These are phyloP conservation scores for Corylus heterophylla DNA, from an alignment of 306 rosid species.

Conservation along the genomic window DNA sequence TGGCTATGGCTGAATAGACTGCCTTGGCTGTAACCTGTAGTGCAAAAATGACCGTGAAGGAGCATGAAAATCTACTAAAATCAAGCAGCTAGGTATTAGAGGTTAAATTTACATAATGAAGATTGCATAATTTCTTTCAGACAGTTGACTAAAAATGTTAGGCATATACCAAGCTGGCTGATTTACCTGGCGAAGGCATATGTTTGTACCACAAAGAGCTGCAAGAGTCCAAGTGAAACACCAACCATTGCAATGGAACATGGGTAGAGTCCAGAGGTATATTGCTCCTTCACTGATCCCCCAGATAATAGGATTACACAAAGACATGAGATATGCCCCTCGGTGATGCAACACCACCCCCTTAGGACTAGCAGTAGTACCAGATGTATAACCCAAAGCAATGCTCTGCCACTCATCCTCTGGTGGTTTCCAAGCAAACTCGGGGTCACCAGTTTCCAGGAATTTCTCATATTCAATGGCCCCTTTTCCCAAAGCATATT, in stretches of 20 bases:
- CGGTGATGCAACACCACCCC: constrained; percentile 94
- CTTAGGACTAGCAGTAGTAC: constrained; percentile 93
- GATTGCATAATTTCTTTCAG: background rate
- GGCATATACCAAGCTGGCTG: background rate
- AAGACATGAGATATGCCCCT: constrained; percentile 73
- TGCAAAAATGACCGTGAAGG: constrained; percentile 1
- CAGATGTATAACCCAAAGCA: constrained; percentile 90
- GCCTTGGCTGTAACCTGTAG: constrained; percentile 76
- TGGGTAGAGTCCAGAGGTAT: constrained; percentile 91
- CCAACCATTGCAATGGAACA: constrained; percentile 99
- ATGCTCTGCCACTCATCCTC: constrained; percentile 99
- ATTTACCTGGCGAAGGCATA: constrained; percentile 91
- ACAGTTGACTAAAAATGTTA: background rate
- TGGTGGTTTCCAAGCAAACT: constrained; percentile 79
- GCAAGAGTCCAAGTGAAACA: constrained; percentile 88
- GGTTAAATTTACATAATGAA: background rate
- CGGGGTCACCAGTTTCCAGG: constrained; percentile 76
- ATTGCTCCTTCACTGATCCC: constrained; percentile 88
- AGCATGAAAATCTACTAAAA: background rate
- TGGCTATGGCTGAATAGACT: constrained; percentile 69
- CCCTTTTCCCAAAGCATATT: constrained; percentile 47
- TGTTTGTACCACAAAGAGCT: constrained; percentile 78
- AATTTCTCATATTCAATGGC: constrained; percentile 70
- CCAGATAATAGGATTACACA: constrained; percentile 70
- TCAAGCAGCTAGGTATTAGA: background rate